Conservation (phyloP, 192 early-diverging fungal species). For the Coemansia sp. region DNA sequence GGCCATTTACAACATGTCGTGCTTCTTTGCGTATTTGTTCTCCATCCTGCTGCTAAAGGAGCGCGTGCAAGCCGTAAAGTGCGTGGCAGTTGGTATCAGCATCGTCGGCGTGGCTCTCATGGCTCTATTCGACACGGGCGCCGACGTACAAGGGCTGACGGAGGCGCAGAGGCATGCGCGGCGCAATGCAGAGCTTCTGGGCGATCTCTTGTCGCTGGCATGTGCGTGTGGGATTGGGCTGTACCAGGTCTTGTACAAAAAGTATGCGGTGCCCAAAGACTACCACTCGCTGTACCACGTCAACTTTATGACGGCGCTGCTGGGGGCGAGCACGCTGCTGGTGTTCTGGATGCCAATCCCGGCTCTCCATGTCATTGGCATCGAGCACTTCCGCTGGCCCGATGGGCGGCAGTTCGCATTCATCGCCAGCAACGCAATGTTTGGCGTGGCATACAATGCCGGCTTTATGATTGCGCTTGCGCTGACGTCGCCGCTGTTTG, state of each 20-base stretch:
- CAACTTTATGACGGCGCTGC: conserved; percentile 68
- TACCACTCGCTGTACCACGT: conserved; percentile 70
- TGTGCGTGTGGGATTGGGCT: conserved; percentile 74
- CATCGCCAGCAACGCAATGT: conserved; percentile 66
- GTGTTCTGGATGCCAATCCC: conserved; percentile 77
- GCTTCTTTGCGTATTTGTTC: conserved; percentile 83
- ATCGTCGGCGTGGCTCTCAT: conserved; percentile 73
- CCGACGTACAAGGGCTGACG: conserved; percentile 14
- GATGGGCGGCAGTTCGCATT: conserved; percentile 52
- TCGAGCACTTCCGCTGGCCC: conserved; percentile 73
- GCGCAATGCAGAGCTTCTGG: conserved; percentile 46
- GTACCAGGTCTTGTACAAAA: conserved; percentile 81
- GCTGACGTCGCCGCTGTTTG: conserved; percentile 70
- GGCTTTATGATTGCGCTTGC: conserved; percentile 78
- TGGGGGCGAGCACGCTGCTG: conserved; percentile 68
- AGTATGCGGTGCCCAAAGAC: conserved; percentile 62
- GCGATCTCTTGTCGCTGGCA: conserved; percentile 63
- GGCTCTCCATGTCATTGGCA: conserved; percentile 60
- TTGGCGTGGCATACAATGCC: conserved; percentile 77
- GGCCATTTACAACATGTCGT: conserved; percentile 80
- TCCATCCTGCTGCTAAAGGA: conserved; percentile 73
- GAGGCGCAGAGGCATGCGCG: background rate
- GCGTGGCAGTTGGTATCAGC: conserved; percentile 65
- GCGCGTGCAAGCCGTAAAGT: conserved; percentile 60
- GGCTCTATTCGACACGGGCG: conserved; percentile 45